Conservation (phyloP, 495 filamentous ascomycete genomes). For the Xylaria venustula region DNA sequence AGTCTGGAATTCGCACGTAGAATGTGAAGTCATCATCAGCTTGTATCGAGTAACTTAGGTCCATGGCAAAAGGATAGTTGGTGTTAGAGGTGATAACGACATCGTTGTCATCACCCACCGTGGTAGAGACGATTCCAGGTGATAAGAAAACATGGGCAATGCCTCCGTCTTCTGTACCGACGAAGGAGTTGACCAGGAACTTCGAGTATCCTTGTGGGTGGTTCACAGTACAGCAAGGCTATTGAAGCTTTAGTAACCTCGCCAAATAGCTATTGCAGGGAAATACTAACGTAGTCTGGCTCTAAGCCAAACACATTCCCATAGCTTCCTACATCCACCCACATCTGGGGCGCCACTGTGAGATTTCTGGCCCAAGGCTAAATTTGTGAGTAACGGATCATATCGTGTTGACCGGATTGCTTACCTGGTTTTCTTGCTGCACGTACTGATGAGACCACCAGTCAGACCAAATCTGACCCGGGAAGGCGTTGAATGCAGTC, state of each 20-base stretch:
- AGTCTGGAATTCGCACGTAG: constrained; percentile 51
- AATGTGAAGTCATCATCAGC: constrained; percentile 44
- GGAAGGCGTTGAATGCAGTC: constrained; percentile 56
- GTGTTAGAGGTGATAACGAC: constrained; percentile 34
- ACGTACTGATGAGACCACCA: constrained; percentile 62
- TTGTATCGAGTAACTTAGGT: constrained; percentile 47
- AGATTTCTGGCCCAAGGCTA: constrained; percentile 43
- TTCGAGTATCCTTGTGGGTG: constrained; percentile 61
- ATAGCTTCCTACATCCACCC: constrained; percentile 47
- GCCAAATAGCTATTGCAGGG: neutral
- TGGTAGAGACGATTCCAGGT: constrained; percentile 33
- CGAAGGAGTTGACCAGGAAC: constrained; percentile 43
- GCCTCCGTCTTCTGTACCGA: constrained; percentile 32
- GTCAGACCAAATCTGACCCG: constrained; percentile 49
- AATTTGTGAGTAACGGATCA: neutral
- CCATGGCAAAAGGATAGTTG: constrained; percentile 53
- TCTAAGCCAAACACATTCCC: constrained; percentile 48
- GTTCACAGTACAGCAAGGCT: constrained; percentile 64
- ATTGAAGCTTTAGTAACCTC: constrained; percentile 15
- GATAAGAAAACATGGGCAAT: constrained; percentile 46
- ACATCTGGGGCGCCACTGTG: constrained; percentile 40
- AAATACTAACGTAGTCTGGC: constrained; percentile 29
- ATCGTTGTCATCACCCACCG: constrained; percentile 22
- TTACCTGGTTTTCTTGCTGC: constrained; percentile 53
- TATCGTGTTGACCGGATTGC: neutral